Base-by-base conservation (phyloP, 2,329 filamentous ascomycete genomes). In the Talaromyces pinophilus region DNA sequence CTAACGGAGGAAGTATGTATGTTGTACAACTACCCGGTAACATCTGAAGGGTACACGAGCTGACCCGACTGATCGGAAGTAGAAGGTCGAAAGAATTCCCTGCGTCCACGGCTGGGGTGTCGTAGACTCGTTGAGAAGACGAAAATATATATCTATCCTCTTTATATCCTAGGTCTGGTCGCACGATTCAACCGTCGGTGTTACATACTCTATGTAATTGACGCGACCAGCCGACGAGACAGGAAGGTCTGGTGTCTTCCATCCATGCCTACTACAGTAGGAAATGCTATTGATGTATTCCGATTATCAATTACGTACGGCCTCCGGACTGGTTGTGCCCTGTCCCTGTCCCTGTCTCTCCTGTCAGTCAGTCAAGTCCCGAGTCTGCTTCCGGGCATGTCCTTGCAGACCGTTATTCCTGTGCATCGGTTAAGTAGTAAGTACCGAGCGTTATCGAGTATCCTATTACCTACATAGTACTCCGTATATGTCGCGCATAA, bases 401-500 rank as follows among this genome's bases (percentile, higher is more conserved):
- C 52, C 57, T 62, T 62, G 60, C 60, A 54, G 46, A 19, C 60
- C 46, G 60, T 62, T 54, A 30, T 30, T 50, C 33, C 46, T 7
- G 33, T 25, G 44, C 46, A 19, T 40, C 60, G 60, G 60, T 52
- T 28, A 42, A 19, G 28, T 30, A 30, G 1, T 33, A 33, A 1
- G 8, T 35, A 44, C 44, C 59, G 44, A 35, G 11, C 59, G 59
- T 60, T 25, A 48, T 48, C 10, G 19, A 48, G 22, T 25, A 25
- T 48, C 44, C 5, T 7, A 42, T 5, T 17, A 35, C 33, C 33
- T 35, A 11, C 33, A 33, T 25, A 25, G 22, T 25, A 25, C 22
- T 25, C 3, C 2, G 5, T 35, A 35, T 5, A 46, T 50, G 46
- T 50, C 46, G 22, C 15, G 48, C 11, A 28, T 30, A 28, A 28